Percentiles rank a stretch among this genome's conserved stretches.
phyloP scores from a whole-genome alignment of 805 yeast species.

The Saccharomycopsis sp. region DNA sequence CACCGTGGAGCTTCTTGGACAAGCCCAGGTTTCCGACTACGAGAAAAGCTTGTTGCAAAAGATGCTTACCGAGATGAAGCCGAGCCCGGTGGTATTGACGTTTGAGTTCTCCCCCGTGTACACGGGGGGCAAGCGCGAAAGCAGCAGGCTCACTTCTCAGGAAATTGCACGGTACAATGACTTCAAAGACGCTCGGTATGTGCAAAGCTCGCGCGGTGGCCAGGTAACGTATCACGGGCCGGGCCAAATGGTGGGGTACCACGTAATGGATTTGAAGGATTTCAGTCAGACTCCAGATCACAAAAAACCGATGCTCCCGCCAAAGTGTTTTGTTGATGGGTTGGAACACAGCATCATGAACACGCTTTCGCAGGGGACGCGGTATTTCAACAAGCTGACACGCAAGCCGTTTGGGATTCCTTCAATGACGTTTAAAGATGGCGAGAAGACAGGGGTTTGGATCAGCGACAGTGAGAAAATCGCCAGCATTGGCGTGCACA shows the following conservation, averaged over 20 bases:
- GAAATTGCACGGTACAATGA: conserved; percentile 24
- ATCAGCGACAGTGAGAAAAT: conserved; percentile 49
- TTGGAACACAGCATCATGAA: conserved; percentile 50
- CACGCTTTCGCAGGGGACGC: conserved; percentile 29
- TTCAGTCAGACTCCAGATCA: conserved; percentile 32
- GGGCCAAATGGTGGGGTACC: conserved; percentile 85
- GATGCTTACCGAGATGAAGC: conserved; percentile 37
- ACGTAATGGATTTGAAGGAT: conserved; percentile 60
- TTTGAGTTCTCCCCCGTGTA: conserved; percentile 82
- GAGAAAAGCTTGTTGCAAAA: conserved; percentile 38
- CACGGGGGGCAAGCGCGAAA: conserved; percentile 86
- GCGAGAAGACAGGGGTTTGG: conserved; percentile 89
- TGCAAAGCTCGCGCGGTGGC: conserved; percentile 88
- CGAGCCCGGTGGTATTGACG: conserved; percentile 62
- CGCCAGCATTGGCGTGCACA: conserved; percentile 84
- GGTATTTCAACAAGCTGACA: neutral
- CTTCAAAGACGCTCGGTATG: conserved; percentile 44
- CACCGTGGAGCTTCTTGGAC: conserved; percentile 21
- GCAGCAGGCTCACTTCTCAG: conserved; percentile 34
- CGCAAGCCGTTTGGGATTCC: conserved; percentile 21
- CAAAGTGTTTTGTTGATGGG: conserved; percentile 57
- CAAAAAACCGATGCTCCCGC: conserved; percentile 36
- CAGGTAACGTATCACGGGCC: conserved; percentile 95
- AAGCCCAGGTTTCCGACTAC: conserved; percentile 36
- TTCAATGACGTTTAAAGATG: conserved; percentile 36